Percentiles rank a stretch among this genome's conserved stretches.
These are phyloP conservation scores for Lolium perenne DNA, from an alignment of 176 grass and related monocot genomes.

Conservation along the genomic window DNA sequence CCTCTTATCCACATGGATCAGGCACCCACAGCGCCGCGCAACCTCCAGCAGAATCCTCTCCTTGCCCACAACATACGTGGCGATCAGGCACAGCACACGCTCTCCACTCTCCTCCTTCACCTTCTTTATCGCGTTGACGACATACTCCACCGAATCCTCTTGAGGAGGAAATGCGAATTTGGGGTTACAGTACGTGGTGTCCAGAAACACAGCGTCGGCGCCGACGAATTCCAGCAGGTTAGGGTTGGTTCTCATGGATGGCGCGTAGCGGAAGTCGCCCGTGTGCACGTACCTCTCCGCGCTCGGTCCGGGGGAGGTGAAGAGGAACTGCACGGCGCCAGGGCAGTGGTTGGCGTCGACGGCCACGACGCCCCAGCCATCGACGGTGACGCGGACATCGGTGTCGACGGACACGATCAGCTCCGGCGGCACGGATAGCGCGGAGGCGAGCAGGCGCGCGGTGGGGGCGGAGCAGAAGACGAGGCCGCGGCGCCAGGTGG, in stretches of 20 bases:
- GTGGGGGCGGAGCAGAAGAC: slow-evolving; percentile 76
- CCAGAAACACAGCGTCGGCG: slow-evolving; percentile 82
- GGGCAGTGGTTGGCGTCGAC: slow-evolving; percentile 96
- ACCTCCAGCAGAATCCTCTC: slow-evolving; percentile 96
- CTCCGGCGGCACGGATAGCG: slow-evolving; percentile 63
- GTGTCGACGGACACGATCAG: slow-evolving; percentile 64
- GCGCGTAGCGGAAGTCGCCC: slow-evolving; percentile 70
- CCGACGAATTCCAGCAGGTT: slow-evolving; percentile 68
- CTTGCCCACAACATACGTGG: slow-evolving; percentile 89
- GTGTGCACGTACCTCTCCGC: slow-evolving; percentile 78
- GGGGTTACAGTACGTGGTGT: slow-evolving; percentile 91
- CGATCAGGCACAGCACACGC: slow-evolving; percentile 66
- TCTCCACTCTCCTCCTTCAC: slow-evolving; percentile 64
- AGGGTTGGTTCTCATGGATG: slow-evolving; percentile 71
- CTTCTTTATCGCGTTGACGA: slow-evolving; percentile 60
- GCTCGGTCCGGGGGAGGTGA: slow-evolving; percentile 50
- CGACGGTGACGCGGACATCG: slow-evolving; percentile 52
- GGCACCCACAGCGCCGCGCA: slow-evolving; percentile 60
- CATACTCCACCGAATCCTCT: slow-evolving; percentile 78
- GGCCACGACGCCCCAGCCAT: slow-evolving; percentile 62
- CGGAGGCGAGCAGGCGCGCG: slow-evolving; percentile 62
- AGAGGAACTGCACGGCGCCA: slow-evolving; percentile 89
- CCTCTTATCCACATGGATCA: slow-evolving; percentile 78
- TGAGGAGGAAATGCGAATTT: slow-evolving; percentile 83
- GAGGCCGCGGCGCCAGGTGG: slow-evolving; percentile 77